Conservation (phyloP, 192 early-diverging fungal species). For the Borealophlyctis nickersoniae region DNA sequence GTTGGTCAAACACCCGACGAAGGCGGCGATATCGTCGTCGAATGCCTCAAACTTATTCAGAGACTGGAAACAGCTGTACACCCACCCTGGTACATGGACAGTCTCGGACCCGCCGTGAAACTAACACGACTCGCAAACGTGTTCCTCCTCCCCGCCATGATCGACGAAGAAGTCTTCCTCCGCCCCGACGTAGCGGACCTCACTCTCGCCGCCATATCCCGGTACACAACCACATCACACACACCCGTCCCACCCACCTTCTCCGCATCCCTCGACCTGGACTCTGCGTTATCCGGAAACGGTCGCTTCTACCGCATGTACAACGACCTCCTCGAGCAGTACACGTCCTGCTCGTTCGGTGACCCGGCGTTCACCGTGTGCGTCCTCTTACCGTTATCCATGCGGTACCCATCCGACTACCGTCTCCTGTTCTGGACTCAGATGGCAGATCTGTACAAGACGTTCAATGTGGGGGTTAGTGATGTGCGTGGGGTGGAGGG, state of each 20-base stretch:
- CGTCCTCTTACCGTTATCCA: conserved; percentile 32
- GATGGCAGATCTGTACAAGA: conserved; percentile 9
- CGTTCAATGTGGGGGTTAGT: conserved; percentile 7
- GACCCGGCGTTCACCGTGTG: conserved; percentile 30
- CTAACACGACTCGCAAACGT: conserved; percentile 23
- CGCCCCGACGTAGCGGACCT: conserved; percentile 1
- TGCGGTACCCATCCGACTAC: conserved; percentile 35
- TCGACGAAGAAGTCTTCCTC: conserved; percentile 18
- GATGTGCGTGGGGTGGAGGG: neutral
- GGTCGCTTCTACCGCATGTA: conserved; percentile 41
- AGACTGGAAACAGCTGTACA: neutral
- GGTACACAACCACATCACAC: conserved; percentile 3
- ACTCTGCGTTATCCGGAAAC: conserved; percentile 12
- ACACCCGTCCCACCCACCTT: neutral
- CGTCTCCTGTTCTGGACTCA: conserved; percentile 37
- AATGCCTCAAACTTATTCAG: conserved; percentile 7
- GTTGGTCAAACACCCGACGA: conserved; percentile 8
- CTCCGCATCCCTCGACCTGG: neutral
- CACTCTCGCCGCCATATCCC: neutral
- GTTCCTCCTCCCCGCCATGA: conserved; percentile 28
- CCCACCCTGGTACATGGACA: neutral
- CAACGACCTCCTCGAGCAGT: conserved; percentile 36
- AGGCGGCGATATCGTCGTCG: conserved; percentile 10
- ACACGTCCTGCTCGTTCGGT: conserved; percentile 35
- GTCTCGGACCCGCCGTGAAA: conserved; percentile 6